These are phyloP conservation scores for Oryza officinalis DNA, from an alignment of 176 grass and related monocot species.

Conservation along the genomic window DNA sequence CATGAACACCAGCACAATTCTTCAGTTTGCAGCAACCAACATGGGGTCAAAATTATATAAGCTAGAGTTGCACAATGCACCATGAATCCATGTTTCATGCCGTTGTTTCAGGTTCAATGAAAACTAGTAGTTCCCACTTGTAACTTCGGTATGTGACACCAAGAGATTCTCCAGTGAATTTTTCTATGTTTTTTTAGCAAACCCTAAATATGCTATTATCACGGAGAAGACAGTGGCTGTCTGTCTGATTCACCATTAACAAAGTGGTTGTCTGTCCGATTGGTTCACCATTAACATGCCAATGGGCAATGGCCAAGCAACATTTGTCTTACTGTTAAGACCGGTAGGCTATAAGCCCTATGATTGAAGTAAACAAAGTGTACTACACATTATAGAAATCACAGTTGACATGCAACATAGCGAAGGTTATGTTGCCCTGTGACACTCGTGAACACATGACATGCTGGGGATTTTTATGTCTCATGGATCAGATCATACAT, in stretches of 20 bases:
- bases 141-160: not conserved
- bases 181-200: not conserved
- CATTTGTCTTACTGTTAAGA: slow-evolving; percentile 26
- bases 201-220: slow-evolving; percentile 11
- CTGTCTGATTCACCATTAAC: slow-evolving; percentile 19
- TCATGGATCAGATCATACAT: slow-evolving; percentile 43
- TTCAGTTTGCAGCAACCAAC: not conserved
- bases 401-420: slow-evolving; percentile 31
- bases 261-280: slow-evolving; percentile 17
- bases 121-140: not conserved
- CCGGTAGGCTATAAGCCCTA: slow-evolving; percentile 12
- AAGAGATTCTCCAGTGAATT: slow-evolving; percentile 30
- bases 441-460: slow-evolving; percentile 29
- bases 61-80: slow-evolving; percentile 1
- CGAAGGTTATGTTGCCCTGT: slow-evolving; percentile 27
- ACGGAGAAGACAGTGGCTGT: not conserved
- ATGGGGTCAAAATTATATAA: slow-evolving; percentile 36
- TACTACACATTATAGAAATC: slow-evolving; percentile 19
- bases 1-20: not conserved
- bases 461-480: slow-evolving; percentile 32
- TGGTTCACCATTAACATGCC: slow-evolving; percentile 1
- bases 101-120: slow-evolving; percentile 1
- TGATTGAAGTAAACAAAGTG: slow-evolving; percentile 24
- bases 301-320: slow-evolving; percentile 16
- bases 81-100: slow-evolving; percentile 40